Percentiles rank a stretch among this genome's conserved stretches.
Evolutionary conservation across 2,329 filamentous ascomycete species (phyloP).

Genomic region (Parasarocladium wereldwijsianum): DNA sequence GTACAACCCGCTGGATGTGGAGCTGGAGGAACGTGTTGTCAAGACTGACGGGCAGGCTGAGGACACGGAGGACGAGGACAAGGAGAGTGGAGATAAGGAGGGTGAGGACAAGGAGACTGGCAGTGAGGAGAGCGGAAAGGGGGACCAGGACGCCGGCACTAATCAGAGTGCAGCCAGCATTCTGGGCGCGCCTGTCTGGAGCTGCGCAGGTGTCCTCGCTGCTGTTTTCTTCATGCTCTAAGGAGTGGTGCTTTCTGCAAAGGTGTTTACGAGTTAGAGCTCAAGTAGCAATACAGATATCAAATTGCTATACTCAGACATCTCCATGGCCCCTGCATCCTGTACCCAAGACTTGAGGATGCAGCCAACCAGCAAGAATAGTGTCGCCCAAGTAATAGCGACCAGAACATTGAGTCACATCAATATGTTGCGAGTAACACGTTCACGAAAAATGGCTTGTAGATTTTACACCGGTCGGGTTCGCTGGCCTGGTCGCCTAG

Average conservation of each 20-base stretch:
- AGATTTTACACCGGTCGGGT: too few relatives aligned
- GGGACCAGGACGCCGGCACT: slow-evolving; percentile 57
- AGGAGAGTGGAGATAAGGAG: slow-evolving; percentile 1
- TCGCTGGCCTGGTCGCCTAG: too few relatives aligned
- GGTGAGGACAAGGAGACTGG: background rate
- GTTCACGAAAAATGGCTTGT: too few relatives aligned
- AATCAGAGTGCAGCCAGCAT: slow-evolving; percentile 3
- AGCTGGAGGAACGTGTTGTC: slow-evolving; percentile 27
- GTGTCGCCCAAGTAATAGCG: too few relatives aligned
- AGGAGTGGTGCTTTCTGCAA: background rate
- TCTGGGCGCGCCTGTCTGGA: slow-evolving; percentile 4
- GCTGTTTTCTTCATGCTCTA: slow-evolving; percentile 4
- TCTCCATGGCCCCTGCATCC: too few relatives aligned
- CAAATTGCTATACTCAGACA: too few relatives aligned
- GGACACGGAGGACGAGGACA: background rate
- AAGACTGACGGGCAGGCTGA: slow-evolving; percentile 5
- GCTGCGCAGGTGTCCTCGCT: slow-evolving; percentile 2
- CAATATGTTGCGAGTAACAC: too few relatives aligned
- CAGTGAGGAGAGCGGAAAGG: slow-evolving; percentile 58
- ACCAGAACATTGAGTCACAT: too few relatives aligned
- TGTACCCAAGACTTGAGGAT: too few relatives aligned
- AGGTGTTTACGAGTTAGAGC: background rate
- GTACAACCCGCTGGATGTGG: slow-evolving; percentile 32
- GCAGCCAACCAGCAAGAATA: too few relatives aligned
- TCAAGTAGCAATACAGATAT: background rate